Base-by-base conservation (phyloP, 2,329 filamentous ascomycete species). In the Botrytis cinerea region DNA sequence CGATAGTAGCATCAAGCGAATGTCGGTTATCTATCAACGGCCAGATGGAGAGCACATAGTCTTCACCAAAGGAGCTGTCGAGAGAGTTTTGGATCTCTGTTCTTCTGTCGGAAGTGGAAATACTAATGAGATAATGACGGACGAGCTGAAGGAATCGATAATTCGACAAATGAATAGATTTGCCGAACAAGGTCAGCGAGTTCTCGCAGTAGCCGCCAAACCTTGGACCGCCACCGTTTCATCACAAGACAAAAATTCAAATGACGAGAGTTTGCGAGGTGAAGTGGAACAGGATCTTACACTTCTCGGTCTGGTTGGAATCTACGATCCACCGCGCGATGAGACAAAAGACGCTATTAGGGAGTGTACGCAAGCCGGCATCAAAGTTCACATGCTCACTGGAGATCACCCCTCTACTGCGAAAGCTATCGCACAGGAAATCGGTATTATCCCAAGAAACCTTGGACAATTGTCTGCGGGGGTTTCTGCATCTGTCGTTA, bases 371-470 rank as follows among this genome's bases (percentile, higher is more conserved):
- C 85, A 87, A 1, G 92, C 93, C 6, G 91, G 91, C 1, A 91
- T 95, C 71, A 85, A 90, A n/a, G 89, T 94, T 45, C 91, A 92
- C 81, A 95, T 95, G 92, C 92, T 88, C 40, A 73, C 72, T 25
- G 92, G 92, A 16, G 92, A 95, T 79, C 94, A 92, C 80, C 90
- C 90, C 40, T 85, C 94, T 25, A 95, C 92, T 0, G 92, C 92
- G 0, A 86, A 89, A 75, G 90, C 92, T 1, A 94, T 95, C 75
- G 91, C 92, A 0, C 85, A 87, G 4, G 88, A 93, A 72, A 93
- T 91, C 74, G 90, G 92, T 18, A 75, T 75, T 25, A 67, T 75
- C 16, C 76, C 75, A 40, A 74, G 79, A 69, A 76, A 77, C 57
- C 75, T 78, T 57, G 67, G 67, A 14, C 66, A 54, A 18, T 74